A percentile compares a stretch with the other conserved stretches of the same genome.
Conservation (phyloP, 345 rosid genomes). For the Linum trigynum region DNA sequence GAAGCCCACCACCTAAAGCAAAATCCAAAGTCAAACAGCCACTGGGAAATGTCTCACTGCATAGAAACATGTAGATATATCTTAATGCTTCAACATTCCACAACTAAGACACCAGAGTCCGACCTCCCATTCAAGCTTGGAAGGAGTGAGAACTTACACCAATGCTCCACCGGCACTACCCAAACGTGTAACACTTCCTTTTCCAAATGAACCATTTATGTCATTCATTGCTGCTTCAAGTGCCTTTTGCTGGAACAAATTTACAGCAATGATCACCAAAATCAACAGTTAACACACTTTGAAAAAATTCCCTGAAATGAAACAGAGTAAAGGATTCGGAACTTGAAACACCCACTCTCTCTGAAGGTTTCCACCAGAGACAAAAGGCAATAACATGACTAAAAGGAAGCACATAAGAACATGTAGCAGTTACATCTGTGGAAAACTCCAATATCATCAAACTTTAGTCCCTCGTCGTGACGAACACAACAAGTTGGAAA, state of each 20-base stretch:
- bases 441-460: background rate
- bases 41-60: conserved; percentile 88
- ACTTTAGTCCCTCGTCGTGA: too few relatives aligned
- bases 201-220: conserved; percentile 79
- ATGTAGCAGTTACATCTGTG: background rate
- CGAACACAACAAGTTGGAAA: too few relatives aligned
- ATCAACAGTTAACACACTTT: background rate
- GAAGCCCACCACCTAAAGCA: conserved; percentile 95
- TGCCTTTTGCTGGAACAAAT: conserved; percentile 67
- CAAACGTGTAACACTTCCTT: conserved; percentile 90
- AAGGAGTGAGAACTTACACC: conserved; percentile 45
- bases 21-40: conserved; percentile 88
- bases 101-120: too few relatives aligned
- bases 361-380: background rate
- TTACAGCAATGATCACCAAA: background rate
- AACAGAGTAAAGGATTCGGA: too few relatives aligned
- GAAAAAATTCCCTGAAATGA: too few relatives aligned
- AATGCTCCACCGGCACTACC: conserved; percentile 94
- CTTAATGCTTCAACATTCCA: background rate
- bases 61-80: conserved; percentile 10
- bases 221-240: conserved; percentile 92
- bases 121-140: background rate
- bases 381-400: background rate
- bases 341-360: background rate
- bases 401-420: background rate